Conservation (phyloP, 1,284 basidiomycete genomes). For the Veloboletus limbatus region DNA sequence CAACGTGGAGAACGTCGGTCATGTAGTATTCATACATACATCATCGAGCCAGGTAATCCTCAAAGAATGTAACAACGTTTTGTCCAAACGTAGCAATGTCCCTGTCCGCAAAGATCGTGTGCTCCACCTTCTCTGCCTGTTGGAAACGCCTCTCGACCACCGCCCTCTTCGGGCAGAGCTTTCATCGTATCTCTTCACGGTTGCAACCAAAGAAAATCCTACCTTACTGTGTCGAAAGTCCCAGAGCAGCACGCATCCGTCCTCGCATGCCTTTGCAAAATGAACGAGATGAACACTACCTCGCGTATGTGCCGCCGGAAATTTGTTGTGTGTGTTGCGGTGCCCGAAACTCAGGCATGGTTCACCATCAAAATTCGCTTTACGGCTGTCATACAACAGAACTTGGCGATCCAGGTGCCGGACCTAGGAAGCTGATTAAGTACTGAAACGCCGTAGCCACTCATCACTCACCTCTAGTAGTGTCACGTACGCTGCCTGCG, state of each 20-base stretch:
- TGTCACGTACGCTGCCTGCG: conserved; percentile 40
- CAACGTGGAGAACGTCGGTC: conserved; percentile 6
- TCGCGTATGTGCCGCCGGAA: conserved; percentile 25
- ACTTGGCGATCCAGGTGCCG: conserved; percentile 49
- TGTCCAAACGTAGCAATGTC: conserved; percentile 43
- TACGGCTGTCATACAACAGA: conserved; percentile 45
- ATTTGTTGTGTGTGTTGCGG: conserved; percentile 27
- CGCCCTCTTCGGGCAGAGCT: conserved; percentile 32
- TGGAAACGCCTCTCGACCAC: conserved; percentile 33
- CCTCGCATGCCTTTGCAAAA: conserved; percentile 46
- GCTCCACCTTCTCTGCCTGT: conserved; percentile 38
- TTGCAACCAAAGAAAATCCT: conserved; percentile 13
- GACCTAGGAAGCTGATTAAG: conserved; percentile 36
- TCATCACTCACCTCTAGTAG: conserved; percentile 46
- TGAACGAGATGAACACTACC: conserved; percentile 37
- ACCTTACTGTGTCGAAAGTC: conserved; percentile 50
- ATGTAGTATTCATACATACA: conserved; percentile 4
- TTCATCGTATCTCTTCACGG: conserved; percentile 21
- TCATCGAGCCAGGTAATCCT: conserved; percentile 28
- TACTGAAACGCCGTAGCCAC: conserved; percentile 12
- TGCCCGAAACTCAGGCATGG: conserved; percentile 48
- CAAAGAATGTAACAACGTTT: conserved; percentile 41
- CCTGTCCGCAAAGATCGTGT: conserved; percentile 41
- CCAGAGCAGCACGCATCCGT: conserved; percentile 47
- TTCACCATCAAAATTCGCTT: conserved; percentile 36